Percentiles rank a stretch among this genome's conserved stretches.
phyloP scores from a whole-genome alignment of 1,139 yeast genomes.

The Saccharomyces hybrid region DNA sequence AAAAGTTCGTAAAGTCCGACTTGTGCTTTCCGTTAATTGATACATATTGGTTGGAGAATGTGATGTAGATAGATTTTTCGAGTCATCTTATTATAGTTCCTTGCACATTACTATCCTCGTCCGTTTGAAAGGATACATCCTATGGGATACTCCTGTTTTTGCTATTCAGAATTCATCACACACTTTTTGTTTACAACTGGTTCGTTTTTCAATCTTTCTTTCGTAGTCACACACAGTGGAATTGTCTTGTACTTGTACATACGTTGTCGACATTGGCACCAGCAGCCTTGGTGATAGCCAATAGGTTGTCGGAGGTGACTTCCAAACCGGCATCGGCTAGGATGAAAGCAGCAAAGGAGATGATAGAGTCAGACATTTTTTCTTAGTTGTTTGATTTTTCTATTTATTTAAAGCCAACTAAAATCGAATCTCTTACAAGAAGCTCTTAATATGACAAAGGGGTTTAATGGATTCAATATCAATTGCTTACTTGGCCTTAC shows the following conservation, averaged over 20 bases:
- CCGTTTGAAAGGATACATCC: neutral
- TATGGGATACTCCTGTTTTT: neutral
- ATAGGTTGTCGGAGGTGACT: slow-evolving; percentile 87
- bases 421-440: neutral
- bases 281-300: slow-evolving; percentile 80
- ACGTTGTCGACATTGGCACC: slow-evolving; percentile 76
- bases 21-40: neutral
- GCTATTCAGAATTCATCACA: neutral
- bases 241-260: slow-evolving; percentile 24
- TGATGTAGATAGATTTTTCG: neutral
- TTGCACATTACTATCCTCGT: neutral
- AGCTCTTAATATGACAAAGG: neutral
- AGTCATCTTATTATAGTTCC: neutral
- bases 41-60: no score
- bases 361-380: slow-evolving; percentile 48
- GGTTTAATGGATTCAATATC: neutral
- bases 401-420: neutral
- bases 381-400: neutral
- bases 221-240: neutral
- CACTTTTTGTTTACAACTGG: neutral
- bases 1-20: neutral
- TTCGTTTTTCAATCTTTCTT: neutral
- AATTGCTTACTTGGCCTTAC: neutral
- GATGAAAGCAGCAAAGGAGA: slow-evolving; percentile 81
- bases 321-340: slow-evolving; percentile 96